Conservation (phyloP, 164 flowering plant species). For the Nymphaea colorata region DNA sequence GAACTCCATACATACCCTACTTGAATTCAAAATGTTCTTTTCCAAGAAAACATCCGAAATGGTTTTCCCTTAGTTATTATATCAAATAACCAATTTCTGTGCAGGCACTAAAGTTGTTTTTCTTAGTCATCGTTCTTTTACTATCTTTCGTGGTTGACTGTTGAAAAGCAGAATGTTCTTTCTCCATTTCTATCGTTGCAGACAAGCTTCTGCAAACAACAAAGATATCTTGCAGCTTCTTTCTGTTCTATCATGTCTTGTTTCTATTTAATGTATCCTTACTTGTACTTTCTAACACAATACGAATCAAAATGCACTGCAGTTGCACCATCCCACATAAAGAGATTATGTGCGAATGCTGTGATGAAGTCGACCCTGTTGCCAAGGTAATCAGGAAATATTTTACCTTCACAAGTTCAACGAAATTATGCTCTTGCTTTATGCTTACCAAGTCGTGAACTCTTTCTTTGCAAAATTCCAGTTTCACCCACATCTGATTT, state of each 20-base stretch:
- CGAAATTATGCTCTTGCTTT: not conserved
- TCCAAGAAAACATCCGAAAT: no score
- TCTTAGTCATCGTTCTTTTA: no score
- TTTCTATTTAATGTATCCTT: not conserved
- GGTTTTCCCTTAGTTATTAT: no score
- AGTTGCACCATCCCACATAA: slow-evolving; percentile 47
- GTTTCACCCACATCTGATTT: not conserved
- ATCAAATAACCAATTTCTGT: no score
- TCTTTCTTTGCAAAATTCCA: not conserved
- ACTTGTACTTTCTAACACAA: not conserved
- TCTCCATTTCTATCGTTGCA: not conserved
- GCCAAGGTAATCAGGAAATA: slow-evolving; percentile 25
- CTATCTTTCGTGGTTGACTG: not conserved
- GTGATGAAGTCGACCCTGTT: slow-evolving; percentile 45
- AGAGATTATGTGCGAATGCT: slow-evolving; percentile 25
- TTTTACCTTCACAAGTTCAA: not conserved
- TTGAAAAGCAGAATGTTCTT: not conserved
- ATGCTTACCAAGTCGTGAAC: not conserved
- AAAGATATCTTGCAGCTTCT: no score
- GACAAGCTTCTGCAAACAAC: no score
- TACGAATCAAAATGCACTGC: not conserved
- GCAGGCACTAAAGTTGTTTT: no score
- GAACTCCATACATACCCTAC: not conserved
- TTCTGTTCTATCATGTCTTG: no score
- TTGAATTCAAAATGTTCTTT: not conserved